Evolutionary conservation across 805 yeast species (phyloP).

Genomic region (Metschnikowia reukaufii): DNA sequence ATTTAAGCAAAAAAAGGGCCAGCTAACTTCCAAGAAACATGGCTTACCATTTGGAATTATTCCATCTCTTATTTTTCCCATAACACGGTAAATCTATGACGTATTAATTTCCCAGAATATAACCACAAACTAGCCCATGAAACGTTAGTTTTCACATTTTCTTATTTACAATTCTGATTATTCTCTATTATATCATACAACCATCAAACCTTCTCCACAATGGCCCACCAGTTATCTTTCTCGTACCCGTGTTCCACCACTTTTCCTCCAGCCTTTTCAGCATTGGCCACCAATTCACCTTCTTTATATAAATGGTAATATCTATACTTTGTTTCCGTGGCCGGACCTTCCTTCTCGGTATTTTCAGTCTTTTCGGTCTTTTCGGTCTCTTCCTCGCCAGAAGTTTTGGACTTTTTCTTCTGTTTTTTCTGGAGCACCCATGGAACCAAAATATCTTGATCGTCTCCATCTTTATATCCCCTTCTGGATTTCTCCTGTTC

Average conservation of each 20-base stretch:
- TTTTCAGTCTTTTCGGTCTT: constrained; percentile 11
- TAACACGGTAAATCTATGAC: too few relatives aligned
- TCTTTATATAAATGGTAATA: constrained; percentile 83
- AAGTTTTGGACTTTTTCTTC: constrained; percentile 34
- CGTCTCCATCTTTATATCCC: constrained; percentile 89
- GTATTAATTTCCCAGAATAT: too few relatives aligned
- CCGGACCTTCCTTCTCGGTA: constrained; percentile 10
- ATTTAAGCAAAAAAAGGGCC: too few relatives aligned
- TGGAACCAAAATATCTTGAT: constrained; percentile 92
- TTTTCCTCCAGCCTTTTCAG: constrained; percentile 65
- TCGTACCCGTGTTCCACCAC: constrained; percentile 81
- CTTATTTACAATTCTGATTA: too few relatives aligned
- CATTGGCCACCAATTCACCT: constrained; percentile 81
- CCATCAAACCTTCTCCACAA: constrained; percentile 20
- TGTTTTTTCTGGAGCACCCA: constrained; percentile 74
- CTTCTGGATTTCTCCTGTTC: constrained; percentile 87
- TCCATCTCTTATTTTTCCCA: too few relatives aligned
- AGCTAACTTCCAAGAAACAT: too few relatives aligned
- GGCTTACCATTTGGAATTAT: too few relatives aligned
- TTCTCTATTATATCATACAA: too few relatives aligned
- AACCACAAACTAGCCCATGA: too few relatives aligned
- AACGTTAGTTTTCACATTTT: too few relatives aligned
- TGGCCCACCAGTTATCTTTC: constrained; percentile 88
- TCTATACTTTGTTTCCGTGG: constrained; percentile 64
- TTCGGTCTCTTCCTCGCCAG: constrained; percentile 41